These are phyloP conservation scores for Pinus tabuliformis DNA, from an alignment of 75 land plant genomes.

Conservation along the genomic window DNA sequence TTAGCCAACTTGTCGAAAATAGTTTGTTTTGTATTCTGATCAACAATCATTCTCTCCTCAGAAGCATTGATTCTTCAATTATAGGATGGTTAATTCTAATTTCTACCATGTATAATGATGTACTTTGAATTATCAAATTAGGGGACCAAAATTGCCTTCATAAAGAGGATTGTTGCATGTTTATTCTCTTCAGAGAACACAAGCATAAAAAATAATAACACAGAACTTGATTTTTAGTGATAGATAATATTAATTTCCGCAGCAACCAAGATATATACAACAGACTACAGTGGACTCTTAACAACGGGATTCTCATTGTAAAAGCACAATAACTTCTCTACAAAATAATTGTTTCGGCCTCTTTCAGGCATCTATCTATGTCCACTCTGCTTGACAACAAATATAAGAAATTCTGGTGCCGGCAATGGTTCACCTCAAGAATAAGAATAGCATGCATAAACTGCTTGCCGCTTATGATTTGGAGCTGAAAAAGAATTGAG, in stretches of 20 bases:
- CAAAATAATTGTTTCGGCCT: background rate
- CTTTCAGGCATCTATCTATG: background rate
- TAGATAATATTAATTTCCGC: background rate
- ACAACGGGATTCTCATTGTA: background rate
- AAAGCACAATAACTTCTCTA: background rate
- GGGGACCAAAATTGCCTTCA: background rate
- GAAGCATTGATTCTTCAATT: background rate
- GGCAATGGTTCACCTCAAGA: constrained; percentile 3
- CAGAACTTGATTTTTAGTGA: background rate
- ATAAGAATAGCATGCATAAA: constrained; percentile 7
- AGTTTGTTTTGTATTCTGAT: no score
- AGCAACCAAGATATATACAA: background rate
- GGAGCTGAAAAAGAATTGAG: background rate
- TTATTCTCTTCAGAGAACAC: background rate
- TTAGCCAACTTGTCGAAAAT: no score
- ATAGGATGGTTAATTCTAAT: background rate
- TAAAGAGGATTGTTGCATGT: background rate
- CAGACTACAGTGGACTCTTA: constrained; percentile 4
- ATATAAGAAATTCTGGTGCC: constrained; percentile 3
- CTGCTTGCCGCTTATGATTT: background rate
- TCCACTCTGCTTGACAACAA: background rate
- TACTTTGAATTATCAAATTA: background rate
- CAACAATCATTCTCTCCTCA: no score
- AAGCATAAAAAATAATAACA: background rate
- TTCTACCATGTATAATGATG: background rate